phyloP scores from a whole-genome alignment of 2,329 filamentous ascomycete genomes.

The Ascomycota sp. region DNA sequence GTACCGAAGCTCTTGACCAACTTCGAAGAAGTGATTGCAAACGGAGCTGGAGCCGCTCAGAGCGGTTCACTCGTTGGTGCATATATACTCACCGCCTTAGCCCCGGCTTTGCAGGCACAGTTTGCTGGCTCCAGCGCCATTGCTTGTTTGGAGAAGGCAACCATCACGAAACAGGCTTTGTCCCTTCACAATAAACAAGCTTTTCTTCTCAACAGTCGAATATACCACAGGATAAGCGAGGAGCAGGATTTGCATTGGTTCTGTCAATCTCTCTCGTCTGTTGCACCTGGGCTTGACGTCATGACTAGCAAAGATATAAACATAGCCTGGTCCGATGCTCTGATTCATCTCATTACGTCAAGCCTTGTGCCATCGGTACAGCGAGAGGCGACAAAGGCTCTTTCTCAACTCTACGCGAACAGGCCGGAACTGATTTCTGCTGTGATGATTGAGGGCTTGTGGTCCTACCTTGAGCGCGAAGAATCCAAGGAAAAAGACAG shows the following conservation, averaged over 20 bases:
- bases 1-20: slow-evolving; percentile 37
- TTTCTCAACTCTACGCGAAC: slow-evolving; percentile 43
- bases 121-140: slow-evolving; percentile 28
- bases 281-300: slow-evolving; percentile 31
- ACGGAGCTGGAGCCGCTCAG: slow-evolving; percentile 58
- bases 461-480: slow-evolving; percentile 52
- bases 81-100: slow-evolving; percentile 48
- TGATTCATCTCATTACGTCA: slow-evolving; percentile 57
- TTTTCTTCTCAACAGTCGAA: slow-evolving; percentile 61
- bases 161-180: slow-evolving; percentile 42
- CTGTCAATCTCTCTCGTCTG: slow-evolving; percentile 41
- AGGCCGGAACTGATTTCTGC: slow-evolving; percentile 34
- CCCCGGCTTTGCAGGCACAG: slow-evolving; percentile 28
- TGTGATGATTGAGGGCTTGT: slow-evolving; percentile 50
- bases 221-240: slow-evolving; percentile 57
- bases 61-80: slow-evolving; percentile 62
- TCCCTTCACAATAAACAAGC: slow-evolving; percentile 59
- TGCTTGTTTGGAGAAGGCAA: slow-evolving; percentile 29
- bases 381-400: slow-evolving; percentile 33
- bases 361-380: slow-evolving; percentile 39
- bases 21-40: slow-evolving; percentile 57
- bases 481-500: slow-evolving; percentile 56
- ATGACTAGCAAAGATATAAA: slow-evolving; percentile 25
- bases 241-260: slow-evolving; percentile 66
- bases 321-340: slow-evolving; percentile 59